phyloP scores from a whole-genome alignment of 495 filamentous ascomycete species.

The Daldinia childiae region DNA sequence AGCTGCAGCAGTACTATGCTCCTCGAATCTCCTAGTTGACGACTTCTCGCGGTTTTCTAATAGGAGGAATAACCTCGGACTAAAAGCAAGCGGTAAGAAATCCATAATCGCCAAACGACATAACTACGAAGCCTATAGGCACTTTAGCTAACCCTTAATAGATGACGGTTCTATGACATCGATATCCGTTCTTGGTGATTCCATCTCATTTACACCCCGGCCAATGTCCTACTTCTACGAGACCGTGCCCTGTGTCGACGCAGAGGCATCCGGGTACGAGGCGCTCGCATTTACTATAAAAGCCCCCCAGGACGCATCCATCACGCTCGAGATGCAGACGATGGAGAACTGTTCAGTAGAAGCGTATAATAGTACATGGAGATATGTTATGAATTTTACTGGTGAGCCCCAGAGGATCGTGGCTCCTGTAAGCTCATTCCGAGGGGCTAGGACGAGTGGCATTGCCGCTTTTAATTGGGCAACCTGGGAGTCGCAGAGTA shows the following conservation, averaged over 20 bases:
- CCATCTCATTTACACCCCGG: slow-evolving; percentile 24
- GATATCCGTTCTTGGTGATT: not conserved
- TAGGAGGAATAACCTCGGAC: slow-evolving; percentile 21
- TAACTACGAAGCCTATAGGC: not conserved
- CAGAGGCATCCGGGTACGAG: not conserved
- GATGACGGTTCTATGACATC: slow-evolving; percentile 33
- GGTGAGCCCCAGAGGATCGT: not conserved
- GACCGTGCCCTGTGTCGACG: slow-evolving; percentile 23
- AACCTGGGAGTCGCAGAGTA: slow-evolving; percentile 5
- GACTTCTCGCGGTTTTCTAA: slow-evolving; percentile 20
- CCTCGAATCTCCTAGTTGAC: slow-evolving; percentile 26
- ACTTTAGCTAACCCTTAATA: not conserved
- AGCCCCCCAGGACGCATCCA: slow-evolving; percentile 18
- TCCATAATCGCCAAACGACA: not conserved
- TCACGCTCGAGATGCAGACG: slow-evolving; percentile 35
- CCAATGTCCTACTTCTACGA: slow-evolving; percentile 34
- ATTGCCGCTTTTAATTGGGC: slow-evolving; percentile 30
- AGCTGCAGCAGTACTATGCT: slow-evolving; percentile 4
- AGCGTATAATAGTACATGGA: slow-evolving; percentile 18
- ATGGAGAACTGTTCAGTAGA: slow-evolving; percentile 8
- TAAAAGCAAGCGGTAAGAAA: slow-evolving; percentile 31
- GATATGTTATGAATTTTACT: slow-evolving; percentile 15
- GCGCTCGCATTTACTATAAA: slow-evolving; percentile 22
- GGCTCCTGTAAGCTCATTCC: slow-evolving; percentile 21
- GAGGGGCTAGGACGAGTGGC: slow-evolving; percentile 15